Percentiles rank a stretch among this genome's conserved stretches.
These are phyloP conservation scores for Trichosporon faecale DNA, from an alignment of 1,284 basidiomycete genomes.

Conservation along the genomic window DNA sequence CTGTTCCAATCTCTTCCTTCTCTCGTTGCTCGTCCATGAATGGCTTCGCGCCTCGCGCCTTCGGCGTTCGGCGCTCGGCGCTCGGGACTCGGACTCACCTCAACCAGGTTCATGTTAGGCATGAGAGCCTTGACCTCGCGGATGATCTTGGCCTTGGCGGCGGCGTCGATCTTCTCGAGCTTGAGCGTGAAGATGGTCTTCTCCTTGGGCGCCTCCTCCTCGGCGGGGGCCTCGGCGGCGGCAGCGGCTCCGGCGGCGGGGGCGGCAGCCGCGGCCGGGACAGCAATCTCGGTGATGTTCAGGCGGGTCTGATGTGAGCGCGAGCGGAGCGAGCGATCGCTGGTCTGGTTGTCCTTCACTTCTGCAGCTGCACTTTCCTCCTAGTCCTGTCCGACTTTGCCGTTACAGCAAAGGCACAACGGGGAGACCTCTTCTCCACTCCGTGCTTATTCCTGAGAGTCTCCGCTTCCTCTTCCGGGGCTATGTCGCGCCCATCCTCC, in stretches of 20 bases:
- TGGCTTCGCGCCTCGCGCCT: background rate
- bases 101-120: conserved; percentile 90
- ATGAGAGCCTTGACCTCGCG: conserved; percentile 95
- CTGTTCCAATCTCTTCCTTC: no score
- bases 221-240: conserved; percentile 53
- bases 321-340: background rate
- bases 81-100: conserved; percentile 62
- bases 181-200: conserved; percentile 97
- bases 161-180: conserved; percentile 85
- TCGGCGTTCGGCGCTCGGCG: background rate
- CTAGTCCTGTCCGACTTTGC: no score
- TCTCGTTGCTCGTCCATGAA: no score
- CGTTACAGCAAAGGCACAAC: no score
- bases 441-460: no score
- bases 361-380: background rate
- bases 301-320: conserved; percentile 66
- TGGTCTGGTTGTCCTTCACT: background rate
- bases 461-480: no score
- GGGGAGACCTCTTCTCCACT: no score
- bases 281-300: conserved; percentile 97
- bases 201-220: conserved; percentile 92
- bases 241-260: conserved; percentile 59
- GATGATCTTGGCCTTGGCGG: conserved; percentile 94
- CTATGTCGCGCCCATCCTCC: no score
- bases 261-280: conserved; percentile 73